Evolutionary conservation across 768 basidiomycete genomes (phyloP), one percentile per base, ranked within the genome.

Genomic region (Boletellus emodensis): DNA sequence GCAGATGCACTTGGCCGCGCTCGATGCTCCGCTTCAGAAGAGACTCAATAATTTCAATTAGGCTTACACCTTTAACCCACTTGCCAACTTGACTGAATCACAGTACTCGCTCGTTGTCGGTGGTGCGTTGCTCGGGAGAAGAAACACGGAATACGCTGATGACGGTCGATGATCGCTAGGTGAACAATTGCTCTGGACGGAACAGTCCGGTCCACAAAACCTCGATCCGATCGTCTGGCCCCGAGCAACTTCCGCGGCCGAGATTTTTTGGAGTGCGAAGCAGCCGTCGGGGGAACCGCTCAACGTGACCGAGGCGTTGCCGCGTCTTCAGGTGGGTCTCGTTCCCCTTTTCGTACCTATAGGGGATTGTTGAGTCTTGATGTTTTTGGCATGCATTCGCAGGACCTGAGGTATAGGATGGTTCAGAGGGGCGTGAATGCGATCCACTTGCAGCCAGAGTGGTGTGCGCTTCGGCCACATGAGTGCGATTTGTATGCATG

Each of bases 221-320:
- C 53, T 79, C 13, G 78, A 79, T 32, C 22, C 67, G 14, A 71
- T 72, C 39, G 61, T 73, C 0, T 82, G 80, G 80, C 80, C 76
- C 0, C 68, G 75, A 13, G 71, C 72, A 1, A 74, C 73, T 0
- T 66, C 75, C 1, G 70, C 75, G 0, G 78, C 76, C 1, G 81
- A 82, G 60, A 61, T 81, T 38, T 81, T 79, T 61, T 81, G 81
- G 81, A 77, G 73, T 1, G 78, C 72, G 2, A 48, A 63, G 4
- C 64, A 62, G 12, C 72, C 73, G 0, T 55, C 64, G 6, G 76
- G 73, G 1, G 51, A 54, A 0, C 57, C 72, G 8, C 64, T 68
- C 36, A 63, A 70, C 40, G 62, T 65, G 10, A 57, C 52, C 4
- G 69, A 74, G 46, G 79, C 78, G 0, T 43, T 82, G n/a, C 73